Conservation (phyloP, 768 basidiomycete genomes). For the Rhodotorula kratochvilovae region DNA sequence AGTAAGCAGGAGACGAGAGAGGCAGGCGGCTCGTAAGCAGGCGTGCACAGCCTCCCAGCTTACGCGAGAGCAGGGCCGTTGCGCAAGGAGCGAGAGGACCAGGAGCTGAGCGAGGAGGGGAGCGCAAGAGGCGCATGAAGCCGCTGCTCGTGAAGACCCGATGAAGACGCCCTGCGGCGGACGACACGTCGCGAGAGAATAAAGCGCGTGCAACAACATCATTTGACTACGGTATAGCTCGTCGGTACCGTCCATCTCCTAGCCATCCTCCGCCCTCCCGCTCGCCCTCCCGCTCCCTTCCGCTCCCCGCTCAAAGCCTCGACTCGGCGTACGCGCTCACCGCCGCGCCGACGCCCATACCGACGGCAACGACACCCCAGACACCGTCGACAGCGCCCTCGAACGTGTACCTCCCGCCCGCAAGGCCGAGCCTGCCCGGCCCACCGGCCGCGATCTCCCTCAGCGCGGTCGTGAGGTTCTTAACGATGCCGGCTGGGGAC, state of each 20-base stretch:
- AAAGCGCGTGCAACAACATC: no score
- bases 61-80: no score
- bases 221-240: no score
- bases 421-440: constrained; percentile 11
- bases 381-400: constrained; percentile 15
- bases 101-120: no score
- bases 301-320: not conserved
- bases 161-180: no score
- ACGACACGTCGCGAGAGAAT: no score
- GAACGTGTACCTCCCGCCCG: constrained; percentile 9
- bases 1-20: no score
- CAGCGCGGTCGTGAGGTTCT: not conserved
- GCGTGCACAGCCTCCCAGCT: no score
- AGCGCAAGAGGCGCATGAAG: no score
- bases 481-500: not conserved
- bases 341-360: constrained; percentile 13
- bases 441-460: constrained; percentile 9
- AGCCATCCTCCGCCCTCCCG: not conserved
- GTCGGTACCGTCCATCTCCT: not conserved
- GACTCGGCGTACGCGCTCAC: not conserved
- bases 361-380: constrained; percentile 27
- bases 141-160: no score
- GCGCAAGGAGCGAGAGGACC: no score
- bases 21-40: no score
- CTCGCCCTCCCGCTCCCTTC: not conserved